Evolutionary conservation across 2,329 filamentous ascomycete genomes (phyloP).

Genomic region (Colletotrichum somersetense): DNA sequence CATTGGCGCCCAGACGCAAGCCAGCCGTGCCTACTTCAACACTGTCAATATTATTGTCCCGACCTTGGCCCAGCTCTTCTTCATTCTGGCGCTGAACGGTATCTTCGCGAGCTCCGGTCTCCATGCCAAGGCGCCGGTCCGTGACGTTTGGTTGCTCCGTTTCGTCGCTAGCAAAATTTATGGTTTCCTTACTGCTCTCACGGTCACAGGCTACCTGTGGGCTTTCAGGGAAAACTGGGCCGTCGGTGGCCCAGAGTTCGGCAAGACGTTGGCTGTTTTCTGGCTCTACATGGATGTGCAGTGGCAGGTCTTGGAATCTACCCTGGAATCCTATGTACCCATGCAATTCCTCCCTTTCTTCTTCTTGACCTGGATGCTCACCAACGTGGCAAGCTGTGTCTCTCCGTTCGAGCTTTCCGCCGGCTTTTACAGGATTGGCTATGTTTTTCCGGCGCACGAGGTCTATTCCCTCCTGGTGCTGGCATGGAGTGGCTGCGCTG

Average conservation of each 20-base stretch:
- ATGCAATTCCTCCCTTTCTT: constrained; percentile 56
- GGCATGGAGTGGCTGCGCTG: constrained; percentile 59
- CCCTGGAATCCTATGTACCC: constrained; percentile 47
- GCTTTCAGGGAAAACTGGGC: constrained; percentile 58
- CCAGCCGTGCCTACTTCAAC: constrained; percentile 52
- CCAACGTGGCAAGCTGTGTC: constrained; percentile 54
- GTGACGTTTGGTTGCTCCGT: constrained; percentile 46
- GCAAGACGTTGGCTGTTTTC: constrained; percentile 47
- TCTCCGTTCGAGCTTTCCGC: constrained; percentile 54
- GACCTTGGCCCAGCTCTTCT: constrained; percentile 50
- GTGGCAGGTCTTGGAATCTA: constrained; percentile 56
- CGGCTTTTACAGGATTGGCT: constrained; percentile 56
- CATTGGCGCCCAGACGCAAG: constrained; percentile 52
- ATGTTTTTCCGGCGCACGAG: constrained; percentile 52
- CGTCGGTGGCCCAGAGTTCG: constrained; percentile 50
- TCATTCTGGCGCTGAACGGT: constrained; percentile 42
- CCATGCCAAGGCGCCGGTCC: constrained; percentile 40
- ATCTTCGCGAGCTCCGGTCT: constrained; percentile 21
- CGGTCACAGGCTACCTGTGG: constrained; percentile 58
- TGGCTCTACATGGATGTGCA: constrained; percentile 59
- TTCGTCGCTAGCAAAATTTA: constrained; percentile 49
- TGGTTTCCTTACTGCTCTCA: constrained; percentile 53
- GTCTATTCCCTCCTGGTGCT: constrained; percentile 53
- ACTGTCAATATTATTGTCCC: constrained; percentile 55
- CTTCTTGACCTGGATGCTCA: constrained; percentile 57